Base-by-base conservation (phyloP, 805 yeast species). In the Lipomyces chichibuensis region DNA sequence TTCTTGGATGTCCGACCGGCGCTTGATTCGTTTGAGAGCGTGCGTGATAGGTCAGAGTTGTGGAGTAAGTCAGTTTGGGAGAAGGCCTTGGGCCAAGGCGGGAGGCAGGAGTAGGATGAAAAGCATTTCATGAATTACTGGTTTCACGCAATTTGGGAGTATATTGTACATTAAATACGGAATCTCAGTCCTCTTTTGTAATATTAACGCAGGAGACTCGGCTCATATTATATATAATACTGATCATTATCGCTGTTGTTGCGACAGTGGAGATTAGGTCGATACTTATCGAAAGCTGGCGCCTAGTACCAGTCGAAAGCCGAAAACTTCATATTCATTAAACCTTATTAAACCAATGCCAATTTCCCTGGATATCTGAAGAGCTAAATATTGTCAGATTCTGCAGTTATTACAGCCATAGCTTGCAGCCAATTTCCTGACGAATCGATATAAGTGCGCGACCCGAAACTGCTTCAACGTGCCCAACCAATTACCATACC, bases 1-100 rank as follows among this genome's bases (percentile, higher is more conserved):
- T 87, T 86, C 78, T 84, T 96, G 70, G 99, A 95, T 78, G 97
- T 96, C 20, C 86, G 99, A 73, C 99, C 99, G 0, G 99, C 97
- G 0, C 80, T 92, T 69, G 99, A 95, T 77, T 83, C 82, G 66
- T 73, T 86, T 0, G 78, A 80, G 0, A 88, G 83, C 72, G 91
- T 88, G 2, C 74, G 77, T 63, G 98, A 92, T 76, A 83, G 98
- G 69, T 79, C 89, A 62, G 77, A 77, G 27, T 88, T 84, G 73
- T 91, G 93, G 88, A 80, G 87, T 59, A 81, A 82, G 60, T 92
- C 92, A 13, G 75, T 85, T 55, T 85, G 90, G 87, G 82, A 84
- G 71, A 82, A 86, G 75, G 96, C 96, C 17, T 81, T 90, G 86
- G 92, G 92, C n/a, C 27, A 60, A 39, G 71, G 71, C 11, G 71